phyloP scores from a whole-genome alignment of 495 filamentous ascomycete species.

The Penicillium coffeae region DNA sequence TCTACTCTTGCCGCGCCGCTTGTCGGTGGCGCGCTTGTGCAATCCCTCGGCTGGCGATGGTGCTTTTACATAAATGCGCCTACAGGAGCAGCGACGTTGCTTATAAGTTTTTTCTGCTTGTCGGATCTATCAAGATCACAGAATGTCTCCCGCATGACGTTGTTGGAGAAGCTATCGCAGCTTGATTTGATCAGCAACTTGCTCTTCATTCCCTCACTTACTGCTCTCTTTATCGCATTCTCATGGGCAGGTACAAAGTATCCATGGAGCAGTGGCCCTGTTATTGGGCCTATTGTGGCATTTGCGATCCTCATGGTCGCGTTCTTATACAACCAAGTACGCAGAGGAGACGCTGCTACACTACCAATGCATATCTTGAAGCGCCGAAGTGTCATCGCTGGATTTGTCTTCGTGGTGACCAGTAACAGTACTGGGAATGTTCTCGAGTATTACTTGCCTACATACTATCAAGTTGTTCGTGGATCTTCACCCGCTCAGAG shows the following conservation, averaged over 20 bases:
- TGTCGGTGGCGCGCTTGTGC: conserved; percentile 23
- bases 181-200: conserved; percentile 28
- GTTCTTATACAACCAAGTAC: conserved; percentile 15
- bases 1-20: conserved; percentile 48
- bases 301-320: conserved; percentile 21
- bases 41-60: conserved; percentile 59
- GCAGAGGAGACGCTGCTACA: conserved; percentile 19
- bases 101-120: conserved; percentile 46
- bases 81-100: conserved; percentile 53
- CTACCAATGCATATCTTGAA: conserved; percentile 38
- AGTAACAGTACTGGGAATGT: conserved; percentile 37
- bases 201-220: conserved; percentile 27
- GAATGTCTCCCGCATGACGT: background rate
- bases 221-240: conserved; percentile 37
- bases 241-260: conserved; percentile 39
- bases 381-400: conserved; percentile 53
- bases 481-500: conserved; percentile 22
- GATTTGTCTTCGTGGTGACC: conserved; percentile 43
- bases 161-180: conserved; percentile 19
- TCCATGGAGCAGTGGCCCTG: conserved; percentile 25
- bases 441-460: conserved; percentile 23
- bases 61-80: conserved; percentile 78
- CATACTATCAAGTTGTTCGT: conserved; percentile 38
- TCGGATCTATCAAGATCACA: conserved; percentile 9
- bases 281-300: conserved; percentile 30